These are phyloP conservation scores for Phlyctochytrium planicorne DNA, from an alignment of 192 early-diverging fungal genomes.

Conservation along the genomic window DNA sequence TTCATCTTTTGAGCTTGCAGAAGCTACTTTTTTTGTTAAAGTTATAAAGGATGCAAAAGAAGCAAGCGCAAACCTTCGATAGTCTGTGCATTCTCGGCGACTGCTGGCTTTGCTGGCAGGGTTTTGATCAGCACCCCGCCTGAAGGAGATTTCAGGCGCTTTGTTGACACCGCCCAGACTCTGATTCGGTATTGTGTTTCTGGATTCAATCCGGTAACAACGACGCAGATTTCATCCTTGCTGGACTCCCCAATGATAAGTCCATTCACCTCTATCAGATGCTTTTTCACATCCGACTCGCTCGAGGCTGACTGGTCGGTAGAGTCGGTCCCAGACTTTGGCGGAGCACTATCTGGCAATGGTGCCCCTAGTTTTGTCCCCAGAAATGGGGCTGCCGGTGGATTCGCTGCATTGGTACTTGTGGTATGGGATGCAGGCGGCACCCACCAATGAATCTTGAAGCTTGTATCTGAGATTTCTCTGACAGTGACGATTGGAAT, in stretches of 20 bases:
- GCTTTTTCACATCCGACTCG: slow-evolving; percentile 11
- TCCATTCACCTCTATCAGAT: slow-evolving; percentile 41
- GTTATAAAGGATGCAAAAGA: too few species aligned
- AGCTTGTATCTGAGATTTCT: slow-evolving; percentile 22
- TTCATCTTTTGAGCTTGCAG: too few species aligned
- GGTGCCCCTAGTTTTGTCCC: neutral
- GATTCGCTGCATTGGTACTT: neutral
- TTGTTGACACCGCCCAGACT: slow-evolving; percentile 37
- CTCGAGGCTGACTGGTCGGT: neutral
- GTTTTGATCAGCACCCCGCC: slow-evolving; percentile 26
- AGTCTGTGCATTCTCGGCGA: too few species aligned
- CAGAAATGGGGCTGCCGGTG: neutral
- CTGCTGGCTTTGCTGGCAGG: neutral
- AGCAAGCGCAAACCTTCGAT: too few species aligned
- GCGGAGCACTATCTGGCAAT: neutral
- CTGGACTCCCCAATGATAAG: slow-evolving; percentile 32
- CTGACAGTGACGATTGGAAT: slow-evolving; percentile 26
- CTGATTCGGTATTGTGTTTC: slow-evolving; percentile 27
- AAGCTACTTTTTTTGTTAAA: too few species aligned
- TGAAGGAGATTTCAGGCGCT: slow-evolving; percentile 29
- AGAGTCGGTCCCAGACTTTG: neutral
- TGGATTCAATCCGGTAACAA: slow-evolving; percentile 23
- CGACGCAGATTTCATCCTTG: slow-evolving; percentile 24
- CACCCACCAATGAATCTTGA: slow-evolving; percentile 31
- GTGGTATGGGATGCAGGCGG: neutral